Base-by-base conservation (phyloP, 2,329 filamentous ascomycete genomes). In the Chaetomium sp. region DNA sequence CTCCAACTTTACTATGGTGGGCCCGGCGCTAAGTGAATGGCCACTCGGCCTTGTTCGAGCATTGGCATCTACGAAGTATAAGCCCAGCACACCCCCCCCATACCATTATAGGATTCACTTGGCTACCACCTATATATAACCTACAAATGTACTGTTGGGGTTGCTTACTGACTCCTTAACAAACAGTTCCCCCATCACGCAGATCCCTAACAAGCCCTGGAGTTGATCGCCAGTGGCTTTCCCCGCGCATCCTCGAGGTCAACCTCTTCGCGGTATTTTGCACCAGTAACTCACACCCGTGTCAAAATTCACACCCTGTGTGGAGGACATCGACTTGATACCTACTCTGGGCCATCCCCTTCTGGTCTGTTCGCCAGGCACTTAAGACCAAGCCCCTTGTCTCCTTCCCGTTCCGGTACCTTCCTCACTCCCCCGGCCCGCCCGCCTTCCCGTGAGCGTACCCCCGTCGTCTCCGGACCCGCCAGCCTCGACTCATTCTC, bases 1-100 rank as follows among this genome's bases (percentile, higher is more conserved):
- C 25, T 47, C 49, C 45, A 10, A n/a, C 23, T 27, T 62, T 38
- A 50, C 57, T 38, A 13, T 16, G 45, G 64, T 61, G 60, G 60
- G 29, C 57, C 31, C 27, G 45, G 45, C 57, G 57, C 54, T 61
- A 57, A 42, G 38, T 42, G 16, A 42, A 63, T 8, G 35, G 9
- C 7, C 23, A 6, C 50, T 7, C 13, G 49, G 23, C 53, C 54
- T 55, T 61, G 57, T 55, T 54, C 47, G 47, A 35, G 4, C 31
- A 16, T 55, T 47, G 9, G n/a, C 51, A 49, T 12, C 19, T 33
- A n/a, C n/a, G n/a, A n/a, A n/a, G n/a, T n/a, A 58, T 60, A 60
- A 50, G 60, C 42, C 16, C 4, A 47, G 8, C 42, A 21, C 21
- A 25, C 16, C 45, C 47, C 8, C 7, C 31, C 21, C 33, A 29